Conservation (phyloP, 352 stramenopile species). For the Pythium aristosporum region DNA sequence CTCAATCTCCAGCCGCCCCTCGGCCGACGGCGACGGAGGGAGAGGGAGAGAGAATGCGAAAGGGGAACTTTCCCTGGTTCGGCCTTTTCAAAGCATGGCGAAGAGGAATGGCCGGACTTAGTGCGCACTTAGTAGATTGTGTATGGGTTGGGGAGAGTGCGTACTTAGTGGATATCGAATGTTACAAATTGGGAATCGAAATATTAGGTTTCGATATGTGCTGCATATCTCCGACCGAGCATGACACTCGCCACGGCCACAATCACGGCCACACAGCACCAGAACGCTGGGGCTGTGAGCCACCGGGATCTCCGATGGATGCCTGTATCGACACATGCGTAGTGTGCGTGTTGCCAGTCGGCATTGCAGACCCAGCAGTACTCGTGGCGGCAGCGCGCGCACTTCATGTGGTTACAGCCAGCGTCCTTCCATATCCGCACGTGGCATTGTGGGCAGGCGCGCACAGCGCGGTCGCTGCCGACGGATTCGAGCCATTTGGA, state of each 20-base stretch:
- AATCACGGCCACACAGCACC: neutral
- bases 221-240: no score
- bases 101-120: neutral
- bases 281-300: no score
- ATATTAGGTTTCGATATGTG: neutral
- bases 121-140: neutral
- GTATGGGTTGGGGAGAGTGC: neutral
- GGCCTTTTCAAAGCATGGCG: neutral
- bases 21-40: neutral
- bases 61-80: neutral
- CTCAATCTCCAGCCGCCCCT: neutral
- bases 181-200: neutral
- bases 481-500: constrained; percentile 57
- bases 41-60: neutral
- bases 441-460: constrained; percentile 52
- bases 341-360: constrained; percentile 57
- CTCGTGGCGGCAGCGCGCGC: constrained; percentile 50
- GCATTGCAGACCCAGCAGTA: constrained; percentile 74
- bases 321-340: constrained; percentile 34
- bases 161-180: constrained; percentile 2
- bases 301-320: neutral
- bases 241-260: neutral
- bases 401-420: constrained; percentile 76
- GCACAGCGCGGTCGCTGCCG: constrained; percentile 46
- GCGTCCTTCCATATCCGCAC: constrained; percentile 81